Evolutionary conservation across 116 monocot species (phyloP).

Genomic region (Posidonia oceanica): DNA sequence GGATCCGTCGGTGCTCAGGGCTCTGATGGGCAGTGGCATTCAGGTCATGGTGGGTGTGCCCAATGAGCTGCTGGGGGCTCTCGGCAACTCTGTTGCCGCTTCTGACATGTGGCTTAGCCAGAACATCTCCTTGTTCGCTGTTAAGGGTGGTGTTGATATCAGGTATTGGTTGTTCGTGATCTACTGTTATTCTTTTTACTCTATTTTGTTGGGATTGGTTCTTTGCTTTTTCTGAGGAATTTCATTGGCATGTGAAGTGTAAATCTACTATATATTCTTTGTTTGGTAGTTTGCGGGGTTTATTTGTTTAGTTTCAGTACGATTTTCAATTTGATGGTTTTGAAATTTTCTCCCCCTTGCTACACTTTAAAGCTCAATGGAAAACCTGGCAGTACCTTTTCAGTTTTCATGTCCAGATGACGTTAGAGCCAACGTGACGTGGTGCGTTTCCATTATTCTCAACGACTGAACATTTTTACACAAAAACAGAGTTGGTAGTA

Average conservation of each 20-base stretch:
- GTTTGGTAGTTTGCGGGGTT: background rate
- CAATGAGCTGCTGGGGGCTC: constrained; percentile 50
- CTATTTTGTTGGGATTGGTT: background rate
- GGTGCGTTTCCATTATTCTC: too few species aligned
- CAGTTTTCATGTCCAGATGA: too few species aligned
- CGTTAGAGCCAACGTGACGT: too few species aligned
- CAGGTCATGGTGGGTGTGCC: constrained; percentile 84
- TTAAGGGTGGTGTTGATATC: constrained; percentile 63
- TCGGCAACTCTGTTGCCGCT: constrained; percentile 41
- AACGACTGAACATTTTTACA: too few species aligned
- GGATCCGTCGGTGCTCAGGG: constrained; percentile 43
- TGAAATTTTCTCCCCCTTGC: too few species aligned
- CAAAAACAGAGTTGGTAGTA: too few species aligned
- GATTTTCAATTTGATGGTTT: too few species aligned
- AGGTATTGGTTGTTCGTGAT: constrained; percentile 24
- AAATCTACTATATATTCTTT: background rate
- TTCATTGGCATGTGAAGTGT: too few species aligned
- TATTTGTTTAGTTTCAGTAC: too few species aligned
- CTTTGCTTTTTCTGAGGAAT: background rate
- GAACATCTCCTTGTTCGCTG: constrained; percentile 62
- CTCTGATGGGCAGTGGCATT: constrained; percentile 66
- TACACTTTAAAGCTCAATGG: background rate
- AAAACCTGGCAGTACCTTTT: background rate
- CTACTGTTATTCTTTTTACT: background rate
- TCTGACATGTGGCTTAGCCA: constrained; percentile 56